A percentile compares a stretch with the other conserved stretches of the same genome.
These are phyloP conservation scores for Alternaria brassicae DNA, from an alignment of 2,329 filamentous ascomycete genomes.

Conservation along the genomic window DNA sequence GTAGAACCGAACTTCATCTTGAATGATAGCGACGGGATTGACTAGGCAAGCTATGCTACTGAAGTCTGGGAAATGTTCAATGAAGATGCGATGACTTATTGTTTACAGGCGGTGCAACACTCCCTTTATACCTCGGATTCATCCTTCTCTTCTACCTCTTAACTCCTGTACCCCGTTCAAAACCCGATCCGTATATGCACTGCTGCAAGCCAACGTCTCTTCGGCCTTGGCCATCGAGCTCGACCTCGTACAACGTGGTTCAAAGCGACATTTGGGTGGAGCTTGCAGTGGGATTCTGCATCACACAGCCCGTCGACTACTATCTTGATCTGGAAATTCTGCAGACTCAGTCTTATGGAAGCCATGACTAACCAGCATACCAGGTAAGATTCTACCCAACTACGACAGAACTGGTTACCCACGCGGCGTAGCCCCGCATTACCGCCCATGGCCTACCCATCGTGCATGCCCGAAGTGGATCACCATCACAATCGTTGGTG, in stretches of 20 bases:
- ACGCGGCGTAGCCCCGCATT: not conserved
- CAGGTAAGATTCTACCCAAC: not conserved
- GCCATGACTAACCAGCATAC: constrained; percentile 23
- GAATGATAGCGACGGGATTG: not conserved
- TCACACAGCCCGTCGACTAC: not conserved
- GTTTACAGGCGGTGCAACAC: constrained; percentile 9
- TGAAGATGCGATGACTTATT: constrained; percentile 21
- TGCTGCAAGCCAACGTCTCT: not conserved
- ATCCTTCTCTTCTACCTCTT: not conserved
- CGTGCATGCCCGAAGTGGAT: not conserved
- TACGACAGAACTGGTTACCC: not conserved
- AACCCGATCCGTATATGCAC: not conserved
- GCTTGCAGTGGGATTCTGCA: constrained; percentile 10
- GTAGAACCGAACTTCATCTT: constrained; percentile 45
- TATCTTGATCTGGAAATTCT: not conserved
- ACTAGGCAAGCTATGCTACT: not conserved
- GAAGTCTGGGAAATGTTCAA: constrained; percentile 13
- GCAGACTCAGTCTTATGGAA: constrained; percentile 10
- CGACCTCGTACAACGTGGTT: constrained; percentile 2
- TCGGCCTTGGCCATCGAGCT: constrained; percentile 3
- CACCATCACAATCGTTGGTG: not conserved
- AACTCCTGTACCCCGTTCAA: not conserved
- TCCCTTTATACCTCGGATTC: constrained; percentile 35
- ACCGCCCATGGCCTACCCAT: not conserved
- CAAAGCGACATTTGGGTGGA: constrained; percentile 7